Conservation (phyloP, 192 early-diverging fungal genomes). For the Coemansia sp. region DNA sequence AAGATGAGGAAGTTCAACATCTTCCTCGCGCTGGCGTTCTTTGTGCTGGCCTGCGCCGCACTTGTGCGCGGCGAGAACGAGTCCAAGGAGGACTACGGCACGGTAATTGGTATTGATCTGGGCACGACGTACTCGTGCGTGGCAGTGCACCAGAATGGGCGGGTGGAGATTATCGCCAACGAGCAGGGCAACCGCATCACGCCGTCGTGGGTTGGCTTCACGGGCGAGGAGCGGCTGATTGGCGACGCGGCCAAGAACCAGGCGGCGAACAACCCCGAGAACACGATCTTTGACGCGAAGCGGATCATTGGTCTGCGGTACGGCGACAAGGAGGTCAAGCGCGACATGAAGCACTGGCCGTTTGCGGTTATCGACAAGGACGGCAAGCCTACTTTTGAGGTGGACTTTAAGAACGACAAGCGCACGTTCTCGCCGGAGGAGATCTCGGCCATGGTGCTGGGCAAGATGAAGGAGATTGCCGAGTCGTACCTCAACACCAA, state of each 20-base stretch:
- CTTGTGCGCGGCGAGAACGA: constrained; percentile 40
- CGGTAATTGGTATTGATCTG: constrained; percentile 91
- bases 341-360: constrained; percentile 92
- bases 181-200: constrained; percentile 95
- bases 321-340: constrained; percentile 83
- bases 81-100: constrained; percentile 45
- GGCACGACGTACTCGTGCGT: constrained; percentile 95
- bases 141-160: constrained; percentile 87
- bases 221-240: constrained; percentile 80
- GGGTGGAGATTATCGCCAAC: constrained; percentile 97
- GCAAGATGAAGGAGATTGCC: constrained; percentile 93
- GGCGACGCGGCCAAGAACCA: constrained; percentile 97
- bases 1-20: constrained; percentile 38
- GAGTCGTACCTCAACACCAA: constrained; percentile 80
- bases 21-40: constrained; percentile 44
- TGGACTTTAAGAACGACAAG: constrained; percentile 77
- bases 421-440: constrained; percentile 91
- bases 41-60: constrained; percentile 40
- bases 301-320: constrained; percentile 87
- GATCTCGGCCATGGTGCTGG: constrained; percentile 95
- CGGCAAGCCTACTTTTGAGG: constrained; percentile 77
- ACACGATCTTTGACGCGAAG: constrained; percentile 93
- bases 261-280: constrained; percentile 77
- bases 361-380: constrained; percentile 82
- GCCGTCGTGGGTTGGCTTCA: constrained; percentile 91